Evolutionary conservation across 768 basidiomycete species (phyloP).

Genomic region (Rhodotorula paludigena): DNA sequence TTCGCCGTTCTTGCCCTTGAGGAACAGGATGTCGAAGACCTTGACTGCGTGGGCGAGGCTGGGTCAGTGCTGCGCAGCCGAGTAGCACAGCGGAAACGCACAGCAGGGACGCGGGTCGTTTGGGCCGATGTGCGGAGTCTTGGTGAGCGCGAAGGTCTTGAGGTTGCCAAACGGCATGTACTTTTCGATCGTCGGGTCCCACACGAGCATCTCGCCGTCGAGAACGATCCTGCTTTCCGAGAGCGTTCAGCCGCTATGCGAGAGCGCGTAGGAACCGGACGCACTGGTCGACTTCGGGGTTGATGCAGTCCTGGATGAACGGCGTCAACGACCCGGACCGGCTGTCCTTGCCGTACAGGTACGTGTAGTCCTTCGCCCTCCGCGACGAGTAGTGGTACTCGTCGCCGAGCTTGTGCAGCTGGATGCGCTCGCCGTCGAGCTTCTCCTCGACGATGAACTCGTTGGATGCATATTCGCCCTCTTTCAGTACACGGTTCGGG

Average conservation of each 20-base stretch:
- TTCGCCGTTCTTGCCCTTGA: slow-evolving; percentile 57
- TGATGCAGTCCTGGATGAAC: slow-evolving; percentile 70
- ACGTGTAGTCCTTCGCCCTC: slow-evolving; percentile 74
- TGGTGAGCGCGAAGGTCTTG: slow-evolving; percentile 72
- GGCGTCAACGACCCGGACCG: slow-evolving; percentile 77
- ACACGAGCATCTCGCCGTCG: slow-evolving; percentile 98
- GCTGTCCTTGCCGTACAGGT: slow-evolving; percentile 72
- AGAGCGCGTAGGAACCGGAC: slow-evolving; percentile 42
- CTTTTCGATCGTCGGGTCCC: slow-evolving; percentile 83
- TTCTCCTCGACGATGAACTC: slow-evolving; percentile 94
- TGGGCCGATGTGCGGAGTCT: slow-evolving; percentile 49
- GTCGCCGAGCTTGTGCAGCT: slow-evolving; percentile 84
- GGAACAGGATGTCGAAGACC: slow-evolving; percentile 85
- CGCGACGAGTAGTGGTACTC: slow-evolving; percentile 91
- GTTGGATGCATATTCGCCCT: slow-evolving; percentile 46
- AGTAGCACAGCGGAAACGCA: slow-evolving; percentile 49
- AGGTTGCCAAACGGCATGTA: slow-evolving; percentile 88
- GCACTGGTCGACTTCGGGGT: slow-evolving; percentile 72
- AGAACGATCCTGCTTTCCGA: slow-evolving; percentile 65
- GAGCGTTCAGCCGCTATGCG: neutral
- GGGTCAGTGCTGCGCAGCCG: neutral
- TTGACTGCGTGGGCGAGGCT: slow-evolving; percentile 61
- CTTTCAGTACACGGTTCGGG: neutral
- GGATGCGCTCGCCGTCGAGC: slow-evolving; percentile 93
- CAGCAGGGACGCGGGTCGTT: slow-evolving; percentile 84